These are phyloP conservation scores for Perkinsus marinus DNA, from an alignment of 169 alveolate genomes.

Conservation along the genomic window DNA sequence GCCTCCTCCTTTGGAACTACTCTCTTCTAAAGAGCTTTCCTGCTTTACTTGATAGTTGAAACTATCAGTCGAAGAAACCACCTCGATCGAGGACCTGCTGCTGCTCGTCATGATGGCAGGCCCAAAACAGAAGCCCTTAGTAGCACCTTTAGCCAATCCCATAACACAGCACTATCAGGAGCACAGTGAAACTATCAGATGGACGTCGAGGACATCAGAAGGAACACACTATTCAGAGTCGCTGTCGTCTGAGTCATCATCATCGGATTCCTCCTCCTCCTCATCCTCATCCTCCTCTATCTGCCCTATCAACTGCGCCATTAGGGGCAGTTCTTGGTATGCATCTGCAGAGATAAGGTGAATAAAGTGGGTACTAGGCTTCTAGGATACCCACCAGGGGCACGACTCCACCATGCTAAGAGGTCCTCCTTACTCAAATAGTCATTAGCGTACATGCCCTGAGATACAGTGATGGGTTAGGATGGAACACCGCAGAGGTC, in stretches of 20 bases:
- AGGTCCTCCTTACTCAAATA: background rate
- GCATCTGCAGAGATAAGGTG: background rate
- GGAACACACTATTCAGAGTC: background rate
- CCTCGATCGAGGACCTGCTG: too few relatives aligned
- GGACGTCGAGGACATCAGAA: too few relatives aligned
- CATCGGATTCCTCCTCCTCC: background rate
- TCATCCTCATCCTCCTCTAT: too few relatives aligned
- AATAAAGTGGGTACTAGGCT: background rate
- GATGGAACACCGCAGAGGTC: background rate
- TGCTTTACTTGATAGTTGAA: too few relatives aligned
- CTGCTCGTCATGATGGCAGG: too few relatives aligned
- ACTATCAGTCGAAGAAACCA: too few relatives aligned
- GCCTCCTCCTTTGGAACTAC: too few relatives aligned
- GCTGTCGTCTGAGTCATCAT: background rate
- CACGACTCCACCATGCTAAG: background rate
- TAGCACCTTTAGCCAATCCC: too few relatives aligned
- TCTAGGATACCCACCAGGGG: background rate
- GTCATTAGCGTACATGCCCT: background rate
- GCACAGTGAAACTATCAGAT: too few relatives aligned
- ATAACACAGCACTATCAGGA: too few relatives aligned
- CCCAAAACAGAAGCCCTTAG: too few relatives aligned
- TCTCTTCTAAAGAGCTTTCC: too few relatives aligned
- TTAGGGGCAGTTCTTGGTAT: background rate
- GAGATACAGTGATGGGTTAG: background rate
- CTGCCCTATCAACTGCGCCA: background rate